These are phyloP conservation scores for Anacardium occidentale DNA, from an alignment of 345 rosid species.

Conservation along the genomic window DNA sequence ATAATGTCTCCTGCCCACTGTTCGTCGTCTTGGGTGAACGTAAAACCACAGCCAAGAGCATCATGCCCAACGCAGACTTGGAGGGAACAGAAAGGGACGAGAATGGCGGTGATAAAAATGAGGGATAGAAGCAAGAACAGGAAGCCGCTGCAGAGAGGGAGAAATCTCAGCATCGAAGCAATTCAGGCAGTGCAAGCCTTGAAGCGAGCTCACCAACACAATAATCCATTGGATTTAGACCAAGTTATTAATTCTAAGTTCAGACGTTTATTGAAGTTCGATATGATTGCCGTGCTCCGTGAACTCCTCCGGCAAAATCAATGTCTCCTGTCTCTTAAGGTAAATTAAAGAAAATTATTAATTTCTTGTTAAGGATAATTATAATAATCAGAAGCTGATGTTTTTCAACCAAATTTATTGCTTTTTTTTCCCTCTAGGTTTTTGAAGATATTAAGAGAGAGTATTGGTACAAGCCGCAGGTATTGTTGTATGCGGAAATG, in stretches of 20 bases:
- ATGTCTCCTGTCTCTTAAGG: slow-evolving; percentile 63
- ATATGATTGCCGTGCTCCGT: slow-evolving; percentile 77
- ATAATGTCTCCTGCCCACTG: not conserved
- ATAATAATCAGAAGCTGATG: not conserved
- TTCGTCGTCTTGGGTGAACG: slow-evolving; percentile 8
- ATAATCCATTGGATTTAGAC: slow-evolving; percentile 19
- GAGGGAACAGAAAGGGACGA: not conserved
- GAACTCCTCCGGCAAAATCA: slow-evolving; percentile 77
- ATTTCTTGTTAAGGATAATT: not conserved
- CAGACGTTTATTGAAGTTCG: slow-evolving; percentile 72
- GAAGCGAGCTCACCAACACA: slow-evolving; percentile 50
- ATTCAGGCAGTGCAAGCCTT: slow-evolving; percentile 73
- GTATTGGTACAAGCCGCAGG: slow-evolving; percentile 70
- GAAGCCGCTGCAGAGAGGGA: slow-evolving; percentile 71
- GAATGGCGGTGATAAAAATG: slow-evolving; percentile 40
- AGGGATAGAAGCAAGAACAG: slow-evolving; percentile 72
- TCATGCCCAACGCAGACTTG: not conserved
- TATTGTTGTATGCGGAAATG: slow-evolving; percentile 56
- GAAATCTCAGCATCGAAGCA: slow-evolving; percentile 82
- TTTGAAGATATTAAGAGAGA: slow-evolving; percentile 70
- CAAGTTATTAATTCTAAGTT: slow-evolving; percentile 44
- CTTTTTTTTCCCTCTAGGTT: slow-evolving; percentile 36
- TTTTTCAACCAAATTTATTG: not conserved
- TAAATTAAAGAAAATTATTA: not conserved
- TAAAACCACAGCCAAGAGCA: no score